phyloP scores from a whole-genome alignment of 179 eudicot genomes.

The Camellia oleifera region DNA sequence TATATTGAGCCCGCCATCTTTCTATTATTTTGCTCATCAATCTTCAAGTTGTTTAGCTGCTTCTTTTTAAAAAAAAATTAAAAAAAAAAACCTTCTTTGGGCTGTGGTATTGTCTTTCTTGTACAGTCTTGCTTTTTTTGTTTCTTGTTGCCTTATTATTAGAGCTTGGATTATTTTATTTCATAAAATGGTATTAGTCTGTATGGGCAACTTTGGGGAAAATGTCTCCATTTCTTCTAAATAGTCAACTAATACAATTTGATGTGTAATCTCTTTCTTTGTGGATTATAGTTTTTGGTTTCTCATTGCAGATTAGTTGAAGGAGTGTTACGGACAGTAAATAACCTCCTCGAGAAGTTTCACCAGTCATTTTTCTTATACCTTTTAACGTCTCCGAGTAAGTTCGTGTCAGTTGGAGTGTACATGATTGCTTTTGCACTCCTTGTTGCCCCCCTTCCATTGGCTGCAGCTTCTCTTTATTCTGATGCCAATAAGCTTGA shows the following conservation, averaged over 20 bases:
- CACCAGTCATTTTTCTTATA: conserved; percentile 96
- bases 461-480: conserved; percentile 87
- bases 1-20: no score
- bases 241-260: not conserved
- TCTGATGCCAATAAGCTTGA: conserved; percentile 48
- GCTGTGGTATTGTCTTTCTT: not conserved
- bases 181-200: not conserved
- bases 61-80: not conserved
- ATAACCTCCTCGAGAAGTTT: conserved; percentile 96
- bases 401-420: conserved; percentile 96
- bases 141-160: not conserved
- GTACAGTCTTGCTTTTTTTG: not conserved
- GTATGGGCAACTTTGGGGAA: not conserved
- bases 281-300: conserved; percentile 11
- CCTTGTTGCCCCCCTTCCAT: conserved; percentile 86
- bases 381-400: conserved; percentile 77
- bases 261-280: not conserved
- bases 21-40: not conserved
- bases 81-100: not conserved
- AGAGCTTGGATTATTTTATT: not conserved
- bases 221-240: not conserved
- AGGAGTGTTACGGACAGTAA: conserved; percentile 79
- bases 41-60: not conserved
- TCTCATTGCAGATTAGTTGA: conserved; percentile 73
- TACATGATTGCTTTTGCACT: conserved; percentile 94